Evolutionary conservation across 306 rosid genomes (phyloP), one percentile per base, ranked within the genome.

Genomic region (Ormosia emarginata): DNA sequence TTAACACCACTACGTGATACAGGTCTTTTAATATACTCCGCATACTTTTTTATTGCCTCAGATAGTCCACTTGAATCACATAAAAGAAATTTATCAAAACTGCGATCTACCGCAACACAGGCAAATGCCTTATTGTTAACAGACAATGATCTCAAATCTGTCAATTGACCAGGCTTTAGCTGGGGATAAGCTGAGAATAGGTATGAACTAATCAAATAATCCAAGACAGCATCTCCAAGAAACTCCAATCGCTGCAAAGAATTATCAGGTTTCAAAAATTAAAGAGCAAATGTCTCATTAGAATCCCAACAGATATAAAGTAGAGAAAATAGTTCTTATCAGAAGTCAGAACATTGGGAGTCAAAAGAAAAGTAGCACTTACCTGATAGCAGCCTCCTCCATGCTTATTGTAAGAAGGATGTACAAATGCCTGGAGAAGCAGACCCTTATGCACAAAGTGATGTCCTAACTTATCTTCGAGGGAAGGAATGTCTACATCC

Each of bases 341-440:
- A 37, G 30, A 47, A 82, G 12, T 43, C 15, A 58, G 47, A 53
- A 76, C 11, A 64, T 52, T n/a, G 18, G 62, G 71, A 66, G 75
- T 40, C 39, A 62, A 67, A 75, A 83, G 14, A 56, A 75, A 75
- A 75, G 62, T 30, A 63, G 66, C 57, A 52, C 81, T 75, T 71
- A 91, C 98, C 97, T 95, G 99, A 84, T 93, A 95, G 86, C 97
- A 95, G 58, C 98, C 99, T 79, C 96, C 99, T 74, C 94, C 98
- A 62, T 77, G 92, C 86, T 90, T 90, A 81, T 83, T 90, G 88
- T 90, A 93, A 74, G 99, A 93, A 76, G 99, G 98, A 85, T 95
- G 99, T 77, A 93, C 74, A 83, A 95, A 90, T 63, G 99, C 98
- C 87, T 93, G 98, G 69, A 92, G 88, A 82, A 95, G 90, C 70